Conservation (phyloP, 805 yeast genomes). For the Ogataea paradorogensis region DNA sequence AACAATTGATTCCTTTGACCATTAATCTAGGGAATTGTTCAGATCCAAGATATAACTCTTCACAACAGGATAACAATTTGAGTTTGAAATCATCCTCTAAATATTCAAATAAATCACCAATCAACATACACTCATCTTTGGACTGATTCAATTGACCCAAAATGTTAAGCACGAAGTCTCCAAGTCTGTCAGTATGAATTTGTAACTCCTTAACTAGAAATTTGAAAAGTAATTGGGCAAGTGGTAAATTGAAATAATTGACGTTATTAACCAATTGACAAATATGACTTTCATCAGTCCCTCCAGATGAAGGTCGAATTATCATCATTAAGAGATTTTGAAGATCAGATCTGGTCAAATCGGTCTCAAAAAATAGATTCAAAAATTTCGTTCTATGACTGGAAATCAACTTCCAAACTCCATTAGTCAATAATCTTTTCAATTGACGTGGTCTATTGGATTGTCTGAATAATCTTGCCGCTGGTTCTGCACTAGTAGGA, state of each 20-base stretch:
- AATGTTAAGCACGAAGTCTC: constrained; percentile 11
- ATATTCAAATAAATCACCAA: constrained; percentile 40
- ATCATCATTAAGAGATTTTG: constrained; percentile 17
- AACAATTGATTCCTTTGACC: constrained; percentile 28
- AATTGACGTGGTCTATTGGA: constrained; percentile 4
- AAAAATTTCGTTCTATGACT: constrained; percentile 18
- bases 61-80: constrained; percentile 36
- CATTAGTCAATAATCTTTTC: constrained; percentile 15
- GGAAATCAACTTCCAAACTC: constrained; percentile 26
- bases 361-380: constrained; percentile 17
- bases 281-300: constrained; percentile 5
- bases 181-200: constrained; percentile 12
- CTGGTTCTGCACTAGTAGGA: constrained; percentile 9
- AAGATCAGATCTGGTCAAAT: constrained; percentile 11
- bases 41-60: constrained; percentile 40
- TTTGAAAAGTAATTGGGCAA: constrained; percentile 40
- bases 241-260: constrained; percentile 40
- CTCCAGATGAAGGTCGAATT: constrained; percentile 12
- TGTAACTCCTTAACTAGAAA: constrained; percentile 27
- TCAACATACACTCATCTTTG: constrained; percentile 18
- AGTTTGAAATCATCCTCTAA: constrained; percentile 33
- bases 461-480: constrained; percentile 5
- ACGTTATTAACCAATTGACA: constrained; percentile 25
- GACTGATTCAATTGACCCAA: constrained; percentile 14
- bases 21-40: constrained; percentile 37